Evolutionary conservation across 129 eudicot species (phyloP).

Genomic region (Glebionis coronaria): DNA sequence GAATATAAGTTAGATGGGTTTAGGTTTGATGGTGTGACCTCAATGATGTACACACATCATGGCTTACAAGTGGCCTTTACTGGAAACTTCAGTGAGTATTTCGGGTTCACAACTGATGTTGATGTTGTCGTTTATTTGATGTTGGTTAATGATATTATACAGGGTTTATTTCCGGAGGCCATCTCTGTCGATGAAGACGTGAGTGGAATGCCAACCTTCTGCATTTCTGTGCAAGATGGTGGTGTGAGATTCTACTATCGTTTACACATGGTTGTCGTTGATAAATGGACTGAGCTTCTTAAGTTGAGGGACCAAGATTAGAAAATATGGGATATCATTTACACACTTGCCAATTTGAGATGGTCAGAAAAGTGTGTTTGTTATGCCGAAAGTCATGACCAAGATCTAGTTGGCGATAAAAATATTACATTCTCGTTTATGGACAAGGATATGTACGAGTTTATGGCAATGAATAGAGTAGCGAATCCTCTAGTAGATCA

Average conservation of each 20-base stretch:
- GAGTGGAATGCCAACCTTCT: too few species aligned
- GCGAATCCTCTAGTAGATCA: slow-evolving; percentile 88
- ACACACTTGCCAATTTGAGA: too few species aligned
- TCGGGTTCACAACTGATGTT: slow-evolving; percentile 83
- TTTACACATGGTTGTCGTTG: slow-evolving; percentile 97
- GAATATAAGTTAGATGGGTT: slow-evolving; percentile 96
- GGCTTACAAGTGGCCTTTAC: slow-evolving; percentile 90
- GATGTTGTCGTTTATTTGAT: slow-evolving; percentile 94
- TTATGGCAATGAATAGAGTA: slow-evolving; percentile 94
- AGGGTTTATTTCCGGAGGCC: slow-evolving; percentile 85
- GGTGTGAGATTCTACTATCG: slow-evolving; percentile 98
- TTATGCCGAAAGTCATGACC: too few species aligned
- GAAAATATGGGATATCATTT: slow-evolving; percentile 86
- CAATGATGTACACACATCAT: slow-evolving; percentile 99
- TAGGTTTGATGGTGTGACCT: too few species aligned
- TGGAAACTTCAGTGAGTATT: slow-evolving; percentile 94
- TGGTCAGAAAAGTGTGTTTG: too few species aligned
- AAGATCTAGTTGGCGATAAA: too few species aligned
- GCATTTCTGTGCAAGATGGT: slow-evolving; percentile 87
- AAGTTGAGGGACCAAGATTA: slow-evolving; percentile 88
- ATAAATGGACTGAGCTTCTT: slow-evolving; percentile 97
- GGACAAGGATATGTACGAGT: slow-evolving; percentile 99
- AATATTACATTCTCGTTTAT: too few species aligned
- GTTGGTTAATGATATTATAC: slow-evolving; percentile 94
- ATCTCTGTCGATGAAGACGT: slow-evolving; percentile 95